Base-by-base conservation (phyloP, 495 filamentous ascomycete genomes). In the Achaetomiella virescens region DNA sequence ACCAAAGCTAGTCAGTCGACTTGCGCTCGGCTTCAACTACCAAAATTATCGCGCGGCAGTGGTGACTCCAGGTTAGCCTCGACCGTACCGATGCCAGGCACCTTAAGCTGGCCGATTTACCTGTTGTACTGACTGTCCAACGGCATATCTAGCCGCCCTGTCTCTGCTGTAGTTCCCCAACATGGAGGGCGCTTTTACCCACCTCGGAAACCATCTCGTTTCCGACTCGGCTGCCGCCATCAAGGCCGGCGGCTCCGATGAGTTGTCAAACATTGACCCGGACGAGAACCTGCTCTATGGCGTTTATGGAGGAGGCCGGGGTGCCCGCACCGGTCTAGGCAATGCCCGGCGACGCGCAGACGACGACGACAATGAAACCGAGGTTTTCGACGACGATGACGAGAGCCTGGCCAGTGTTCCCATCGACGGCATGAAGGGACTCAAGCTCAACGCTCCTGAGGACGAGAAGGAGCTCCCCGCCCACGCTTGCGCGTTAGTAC, bases 401-500 rank as follows among this genome's bases (percentile, higher is more conserved):
- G 78, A 87, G 72, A 97, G 91, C 63, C 78, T 95, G 64, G 85
- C 86, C n/a, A 96, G 90, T 68, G 84, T 88, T 43, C 84, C 88
- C 3, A 81, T 91, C 35, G 87, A 89, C 51, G 87, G 85, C 52
- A 82, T 84, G 59, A 87, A 86, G 64, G 77, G 79, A 56, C 80
- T 90, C 52, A 81, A 77, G 40, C 70, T 84, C 43, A 77, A 82
- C 57, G 78, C 82, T 50, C 74, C 81, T 11, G 81, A 84, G 64
- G 92, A 96, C 65, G 91, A 96, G 60, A 90, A 91, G 60, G 91
- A 96, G 70, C 82, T 97, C 35, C 93, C 93, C 40, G 77, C 87
- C 53, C 92, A 99, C 79, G 93, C 93, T 57, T 99, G 93, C 89
- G 90, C 93, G 84, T 95, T 79, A 78, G 90, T 86, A 38, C 38